Evolutionary conservation across 2,329 filamentous ascomycete genomes (phyloP).

Genomic region (Colletotrichum phormii): DNA sequence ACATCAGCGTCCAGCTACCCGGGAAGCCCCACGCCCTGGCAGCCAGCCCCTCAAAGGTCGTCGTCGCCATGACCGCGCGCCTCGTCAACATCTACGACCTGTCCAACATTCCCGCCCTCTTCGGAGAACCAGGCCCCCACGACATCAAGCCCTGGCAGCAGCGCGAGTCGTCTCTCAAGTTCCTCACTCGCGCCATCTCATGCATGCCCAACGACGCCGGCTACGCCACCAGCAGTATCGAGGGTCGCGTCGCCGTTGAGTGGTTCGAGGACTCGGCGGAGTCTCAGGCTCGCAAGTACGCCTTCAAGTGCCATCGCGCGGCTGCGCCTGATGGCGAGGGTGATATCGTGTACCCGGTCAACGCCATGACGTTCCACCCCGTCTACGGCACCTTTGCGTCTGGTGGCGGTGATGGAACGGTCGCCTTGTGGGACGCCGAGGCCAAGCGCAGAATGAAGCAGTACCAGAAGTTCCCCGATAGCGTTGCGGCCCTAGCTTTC

Average conservation of each 20-base stretch:
- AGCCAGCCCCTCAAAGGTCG: conserved; percentile 80
- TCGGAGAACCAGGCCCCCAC: conserved; percentile 61
- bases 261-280: conserved; percentile 94
- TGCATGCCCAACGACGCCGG: conserved; percentile 98
- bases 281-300: conserved; percentile 93
- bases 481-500: conserved; percentile 82
- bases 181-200: conserved; percentile 91
- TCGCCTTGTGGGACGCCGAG: conserved; percentile 93
- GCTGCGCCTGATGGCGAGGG: conserved; percentile 70
- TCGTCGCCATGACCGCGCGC: conserved; percentile 95
- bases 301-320: conserved; percentile 98
- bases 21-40: conserved; percentile 92
- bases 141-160: conserved; percentile 87
- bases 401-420: conserved; percentile 89
- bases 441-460: conserved; percentile 91
- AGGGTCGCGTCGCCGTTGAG: conserved; percentile 95
- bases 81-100: conserved; percentile 97
- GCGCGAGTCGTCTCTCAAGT: conserved; percentile 93
- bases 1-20: conserved; percentile 77
- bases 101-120: conserved; percentile 68
- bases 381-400: conserved; percentile 86
- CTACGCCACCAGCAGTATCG: conserved; percentile 92
- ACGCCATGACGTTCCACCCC: conserved; percentile 89
- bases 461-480: conserved; percentile 86
- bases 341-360: conserved; percentile 92